These are phyloP conservation scores for Pestalotiopsis sp. DNA, from an alignment of 2,329 filamentous ascomycete species.

Conservation along the genomic window DNA sequence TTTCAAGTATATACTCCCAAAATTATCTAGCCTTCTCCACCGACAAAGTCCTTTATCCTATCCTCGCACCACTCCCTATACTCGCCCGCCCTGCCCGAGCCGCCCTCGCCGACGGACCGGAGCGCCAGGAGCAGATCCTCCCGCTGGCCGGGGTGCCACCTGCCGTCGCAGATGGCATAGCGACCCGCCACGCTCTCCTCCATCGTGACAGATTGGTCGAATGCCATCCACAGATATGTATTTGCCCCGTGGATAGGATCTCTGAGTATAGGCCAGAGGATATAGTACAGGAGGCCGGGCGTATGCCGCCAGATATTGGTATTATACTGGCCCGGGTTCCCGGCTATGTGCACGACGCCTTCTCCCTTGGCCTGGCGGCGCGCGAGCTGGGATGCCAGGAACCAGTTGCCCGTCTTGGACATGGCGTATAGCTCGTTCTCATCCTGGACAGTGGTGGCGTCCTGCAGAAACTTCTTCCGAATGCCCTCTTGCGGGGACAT, in stretches of 20 bases:
- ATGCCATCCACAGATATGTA: conserved; percentile 25
- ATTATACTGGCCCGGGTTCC: conserved; percentile 19
- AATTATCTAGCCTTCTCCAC: conserved; percentile 14
- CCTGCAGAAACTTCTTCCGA: conserved; percentile 16
- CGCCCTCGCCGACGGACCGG: conserved; percentile 15
- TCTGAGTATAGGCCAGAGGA: not conserved
- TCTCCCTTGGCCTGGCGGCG: conserved; percentile 15
- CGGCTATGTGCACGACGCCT: conserved; percentile 16
- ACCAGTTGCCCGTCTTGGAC: conserved; percentile 22
- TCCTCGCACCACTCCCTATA: conserved; percentile 22
- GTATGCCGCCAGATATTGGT: conserved; percentile 18
- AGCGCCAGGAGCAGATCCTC: conserved; percentile 19
- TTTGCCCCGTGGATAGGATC: conserved; percentile 18
- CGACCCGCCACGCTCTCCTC: conserved; percentile 18
- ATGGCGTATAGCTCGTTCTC: conserved; percentile 18
- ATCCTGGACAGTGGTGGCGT: conserved; percentile 12
- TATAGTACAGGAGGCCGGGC: not conserved
- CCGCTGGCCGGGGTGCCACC: conserved; percentile 24
- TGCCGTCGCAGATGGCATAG: conserved; percentile 23
- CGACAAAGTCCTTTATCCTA: not conserved
- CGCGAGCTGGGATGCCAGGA: conserved; percentile 22
- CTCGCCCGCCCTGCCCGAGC: conserved; percentile 19
- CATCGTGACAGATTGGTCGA: conserved; percentile 19
- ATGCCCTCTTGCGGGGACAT: conserved; percentile 18
- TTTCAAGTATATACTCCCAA: not conserved